Evolutionary conservation across 805 yeast species (phyloP).

Genomic region (Candida nemodendra): DNA sequence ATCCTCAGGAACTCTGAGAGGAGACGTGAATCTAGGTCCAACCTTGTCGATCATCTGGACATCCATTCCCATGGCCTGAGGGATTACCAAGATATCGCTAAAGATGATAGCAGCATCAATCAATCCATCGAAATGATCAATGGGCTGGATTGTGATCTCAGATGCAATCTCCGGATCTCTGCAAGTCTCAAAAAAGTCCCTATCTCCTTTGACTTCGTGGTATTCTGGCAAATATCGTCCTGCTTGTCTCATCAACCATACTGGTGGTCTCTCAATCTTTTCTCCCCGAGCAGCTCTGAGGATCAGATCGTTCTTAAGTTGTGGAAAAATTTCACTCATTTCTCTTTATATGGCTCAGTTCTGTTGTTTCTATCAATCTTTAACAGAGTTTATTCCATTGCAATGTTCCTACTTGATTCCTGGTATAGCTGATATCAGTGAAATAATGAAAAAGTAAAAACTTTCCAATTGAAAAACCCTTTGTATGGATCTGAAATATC

Average conservation of each 20-base stretch:
- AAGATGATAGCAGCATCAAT: conserved; percentile 97
- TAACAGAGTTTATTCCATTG: too few species aligned
- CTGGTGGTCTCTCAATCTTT: conserved; percentile 92
- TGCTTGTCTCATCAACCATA: conserved; percentile 99
- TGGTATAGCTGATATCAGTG: too few species aligned
- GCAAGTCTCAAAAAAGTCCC: conserved; percentile 95
- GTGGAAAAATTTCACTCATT: conserved; percentile 50
- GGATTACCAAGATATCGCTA: conserved; percentile 91
- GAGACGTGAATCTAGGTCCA: conserved; percentile 91
- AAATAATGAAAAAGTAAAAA: too few species aligned
- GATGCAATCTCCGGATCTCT: conserved; percentile 92
- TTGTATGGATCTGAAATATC: too few species aligned
- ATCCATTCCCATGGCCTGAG: conserved; percentile 97
- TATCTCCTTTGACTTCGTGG: conserved; percentile 78
- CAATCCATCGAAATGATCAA: conserved; percentile 82
- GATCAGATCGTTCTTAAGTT: conserved; percentile 83
- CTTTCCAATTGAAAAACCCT: too few species aligned
- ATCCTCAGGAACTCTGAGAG: conserved; percentile 74
- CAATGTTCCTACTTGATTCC: too few species aligned
- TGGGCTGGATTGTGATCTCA: conserved; percentile 92
- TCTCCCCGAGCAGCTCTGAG: conserved; percentile 91
- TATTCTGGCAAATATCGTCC: conserved; percentile 92
- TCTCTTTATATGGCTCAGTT: too few species aligned
- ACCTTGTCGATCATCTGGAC: conserved; percentile 92
- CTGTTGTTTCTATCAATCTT: too few species aligned